Evolutionary conservation across 2,329 filamentous ascomycete species (phyloP).

Genomic region (Trichoderma polysporum): DNA sequence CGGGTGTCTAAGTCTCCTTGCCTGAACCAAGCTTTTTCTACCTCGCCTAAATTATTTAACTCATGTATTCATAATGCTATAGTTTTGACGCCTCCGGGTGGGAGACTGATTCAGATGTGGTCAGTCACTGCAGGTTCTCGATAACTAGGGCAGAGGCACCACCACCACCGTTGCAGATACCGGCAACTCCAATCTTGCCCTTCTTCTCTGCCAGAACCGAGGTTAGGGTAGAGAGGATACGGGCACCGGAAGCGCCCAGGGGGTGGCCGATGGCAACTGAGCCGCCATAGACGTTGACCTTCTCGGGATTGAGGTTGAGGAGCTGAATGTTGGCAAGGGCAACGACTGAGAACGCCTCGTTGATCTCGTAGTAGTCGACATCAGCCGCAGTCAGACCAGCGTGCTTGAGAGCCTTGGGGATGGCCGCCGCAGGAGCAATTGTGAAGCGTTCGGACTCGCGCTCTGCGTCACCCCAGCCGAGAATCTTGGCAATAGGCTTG

Average conservation of each 20-base stretch:
- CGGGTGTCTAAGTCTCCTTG: not conserved
- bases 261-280: constrained; percentile 95
- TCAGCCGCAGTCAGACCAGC: constrained; percentile 75
- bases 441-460: constrained; percentile 94
- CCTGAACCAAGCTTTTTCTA: not conserved
- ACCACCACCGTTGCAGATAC: constrained; percentile 97
- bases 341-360: constrained; percentile 97
- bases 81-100: constrained; percentile 16
- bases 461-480: constrained; percentile 94
- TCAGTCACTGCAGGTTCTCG: constrained; percentile 63
- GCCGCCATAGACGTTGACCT: constrained; percentile 93
- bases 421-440: constrained; percentile 85
- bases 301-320: constrained; percentile 73
- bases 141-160: constrained; percentile 92
- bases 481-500: constrained; percentile 92
- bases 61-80: constrained; percentile 21
- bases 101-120: not conserved
- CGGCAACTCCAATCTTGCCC: constrained; percentile 88
- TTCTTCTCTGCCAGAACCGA: constrained; percentile 88
- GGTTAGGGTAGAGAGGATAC: constrained; percentile 87
- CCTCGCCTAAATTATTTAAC: not conserved
- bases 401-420: constrained; percentile 96
- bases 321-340: constrained; percentile 96
- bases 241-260: constrained; percentile 87
- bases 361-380: constrained; percentile 96